Evolutionary conservation across 352 stramenopile genomes (phyloP).

Genomic region (Elongisporangium undulatum): DNA sequence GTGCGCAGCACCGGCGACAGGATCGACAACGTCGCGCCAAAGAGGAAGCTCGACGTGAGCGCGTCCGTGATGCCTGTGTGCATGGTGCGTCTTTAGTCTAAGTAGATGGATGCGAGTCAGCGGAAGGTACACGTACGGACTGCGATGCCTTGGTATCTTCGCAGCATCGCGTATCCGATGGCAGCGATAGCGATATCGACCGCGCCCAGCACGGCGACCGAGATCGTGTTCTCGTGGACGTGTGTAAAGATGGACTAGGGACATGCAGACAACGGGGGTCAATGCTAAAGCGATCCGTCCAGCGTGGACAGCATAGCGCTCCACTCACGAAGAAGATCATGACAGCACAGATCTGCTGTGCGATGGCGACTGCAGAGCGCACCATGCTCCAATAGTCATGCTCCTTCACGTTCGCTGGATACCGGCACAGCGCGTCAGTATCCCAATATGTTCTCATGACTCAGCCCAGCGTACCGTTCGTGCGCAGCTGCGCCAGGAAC

Average conservation of each 20-base stretch:
- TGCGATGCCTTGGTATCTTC: constrained; percentile 25
- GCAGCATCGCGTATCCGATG: constrained; percentile 52
- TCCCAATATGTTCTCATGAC: not conserved
- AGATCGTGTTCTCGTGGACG: constrained; percentile 50
- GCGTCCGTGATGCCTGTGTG: constrained; percentile 38
- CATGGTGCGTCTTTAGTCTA: not conserved
- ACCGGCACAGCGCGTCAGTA: not conserved
- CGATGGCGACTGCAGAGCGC: constrained; percentile 78
- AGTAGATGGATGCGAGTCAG: too few relatives aligned
- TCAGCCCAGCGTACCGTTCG: constrained; percentile 56
- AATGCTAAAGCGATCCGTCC: not conserved
- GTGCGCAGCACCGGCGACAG: constrained; percentile 88
- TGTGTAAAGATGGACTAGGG: constrained; percentile 71
- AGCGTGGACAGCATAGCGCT: not conserved
- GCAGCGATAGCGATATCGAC: constrained; percentile 59
- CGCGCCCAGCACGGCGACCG: constrained; percentile 39
- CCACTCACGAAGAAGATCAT: constrained; percentile 84
- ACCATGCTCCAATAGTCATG: constrained; percentile 85
- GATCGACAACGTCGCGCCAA: constrained; percentile 80
- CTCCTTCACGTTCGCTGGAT: constrained; percentile 70
- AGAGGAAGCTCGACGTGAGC: constrained; percentile 72
- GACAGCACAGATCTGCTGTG: constrained; percentile 86
- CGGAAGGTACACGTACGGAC: constrained; percentile 46
- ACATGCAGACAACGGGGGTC: constrained; percentile 2
- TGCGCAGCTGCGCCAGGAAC: constrained; percentile 89